Evolutionary conservation across 495 filamentous ascomycete species (phyloP).

Genomic region (Neurospora terricola): DNA sequence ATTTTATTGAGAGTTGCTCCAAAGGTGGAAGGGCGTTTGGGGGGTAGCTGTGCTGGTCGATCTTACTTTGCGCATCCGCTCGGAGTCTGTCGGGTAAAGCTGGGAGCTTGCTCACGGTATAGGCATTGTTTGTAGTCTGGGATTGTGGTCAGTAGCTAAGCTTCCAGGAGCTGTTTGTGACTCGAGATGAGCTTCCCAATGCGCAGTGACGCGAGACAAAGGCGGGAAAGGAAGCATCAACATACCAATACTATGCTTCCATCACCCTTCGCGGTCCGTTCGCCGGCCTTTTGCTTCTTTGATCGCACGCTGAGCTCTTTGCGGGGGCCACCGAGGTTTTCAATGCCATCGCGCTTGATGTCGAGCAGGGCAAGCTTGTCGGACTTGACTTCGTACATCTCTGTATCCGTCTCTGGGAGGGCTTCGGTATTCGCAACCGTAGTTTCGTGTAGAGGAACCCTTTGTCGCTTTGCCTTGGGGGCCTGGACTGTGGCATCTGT

Average conservation of each 20-base stretch:
- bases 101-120: conserved; percentile 75
- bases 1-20: not conserved
- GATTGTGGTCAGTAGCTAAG: conserved; percentile 13
- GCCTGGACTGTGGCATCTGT: conserved; percentile 54
- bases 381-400: conserved; percentile 39
- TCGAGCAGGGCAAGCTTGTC: conserved; percentile 30
- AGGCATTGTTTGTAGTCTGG: conserved; percentile 79
- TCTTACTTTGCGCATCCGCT: conserved; percentile 48
- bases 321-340: conserved; percentile 26
- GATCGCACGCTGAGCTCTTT: conserved; percentile 53
- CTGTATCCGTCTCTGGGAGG: conserved; percentile 35
- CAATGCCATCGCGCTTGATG: conserved; percentile 35
- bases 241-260: conserved; percentile 55
- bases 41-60: not conserved
- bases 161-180: not conserved
- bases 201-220: not conserved
- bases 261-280: conserved; percentile 47
- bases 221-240: conserved; percentile 5
- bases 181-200: not conserved
- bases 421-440: conserved; percentile 38
- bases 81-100: conserved; percentile 67
- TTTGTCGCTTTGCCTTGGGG: conserved; percentile 61
- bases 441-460: conserved; percentile 49
- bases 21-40: not conserved
- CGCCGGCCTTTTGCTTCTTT: conserved; percentile 45